Evolutionary conservation across 2,329 filamentous ascomycete genomes (phyloP).

Genomic region (Neurospora sp.): DNA sequence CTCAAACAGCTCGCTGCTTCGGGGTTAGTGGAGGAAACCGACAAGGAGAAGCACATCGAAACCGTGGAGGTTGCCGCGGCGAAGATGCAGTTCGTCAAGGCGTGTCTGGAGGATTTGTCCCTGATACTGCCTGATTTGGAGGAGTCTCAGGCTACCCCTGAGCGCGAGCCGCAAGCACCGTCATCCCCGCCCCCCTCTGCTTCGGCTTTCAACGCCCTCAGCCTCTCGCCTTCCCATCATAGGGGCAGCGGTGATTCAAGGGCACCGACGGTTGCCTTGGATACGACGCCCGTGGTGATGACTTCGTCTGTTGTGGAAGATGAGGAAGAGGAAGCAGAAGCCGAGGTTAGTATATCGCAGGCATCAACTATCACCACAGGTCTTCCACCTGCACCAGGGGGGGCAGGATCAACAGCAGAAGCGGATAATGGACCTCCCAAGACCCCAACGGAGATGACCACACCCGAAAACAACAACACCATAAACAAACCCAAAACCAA

Average conservation of each 20-base stretch:
- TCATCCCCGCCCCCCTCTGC: background rate
- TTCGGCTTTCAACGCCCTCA: slow-evolving; percentile 3
- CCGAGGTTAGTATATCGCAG: slow-evolving; percentile 1
- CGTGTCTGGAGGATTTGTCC: slow-evolving; percentile 46
- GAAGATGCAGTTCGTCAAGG: slow-evolving; percentile 56
- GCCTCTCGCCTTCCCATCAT: slow-evolving; percentile 14
- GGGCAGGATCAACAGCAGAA: slow-evolving; percentile 11
- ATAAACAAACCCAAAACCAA: too few relatives aligned
- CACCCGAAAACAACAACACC: too few relatives aligned
- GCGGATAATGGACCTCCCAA: slow-evolving; percentile 1
- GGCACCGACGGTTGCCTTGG: slow-evolving; percentile 19
- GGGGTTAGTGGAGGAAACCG: slow-evolving; percentile 23
- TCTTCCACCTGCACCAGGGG: slow-evolving; percentile 10
- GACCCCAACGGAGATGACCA: slow-evolving; percentile 20
- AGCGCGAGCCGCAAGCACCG: background rate
- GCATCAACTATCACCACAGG: slow-evolving; percentile 9
- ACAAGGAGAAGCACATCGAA: slow-evolving; percentile 40
- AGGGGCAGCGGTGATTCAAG: slow-evolving; percentile 6
- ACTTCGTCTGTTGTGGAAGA: slow-evolving; percentile 17
- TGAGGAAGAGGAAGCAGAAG: background rate
- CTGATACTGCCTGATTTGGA: slow-evolving; percentile 24
- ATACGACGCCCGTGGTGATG: slow-evolving; percentile 19
- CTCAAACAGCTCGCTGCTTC: slow-evolving; percentile 51
- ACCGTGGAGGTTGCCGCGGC: slow-evolving; percentile 48
- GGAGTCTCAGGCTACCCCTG: slow-evolving; percentile 1